Conservation (phyloP, 2,329 filamentous ascomycete species). For the Fusarium guadeloupense region DNA sequence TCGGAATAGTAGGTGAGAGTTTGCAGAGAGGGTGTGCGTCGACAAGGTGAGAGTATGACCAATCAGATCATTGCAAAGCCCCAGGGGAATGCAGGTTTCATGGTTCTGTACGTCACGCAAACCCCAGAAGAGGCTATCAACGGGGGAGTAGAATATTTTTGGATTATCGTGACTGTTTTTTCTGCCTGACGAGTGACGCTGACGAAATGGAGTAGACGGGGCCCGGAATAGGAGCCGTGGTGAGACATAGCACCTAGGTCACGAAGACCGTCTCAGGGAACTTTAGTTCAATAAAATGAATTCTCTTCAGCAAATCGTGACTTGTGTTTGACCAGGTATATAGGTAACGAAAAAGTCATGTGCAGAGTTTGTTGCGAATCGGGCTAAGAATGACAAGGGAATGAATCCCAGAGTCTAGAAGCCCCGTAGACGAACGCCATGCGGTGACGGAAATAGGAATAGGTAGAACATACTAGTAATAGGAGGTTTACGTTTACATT, state of each 20-base stretch:
- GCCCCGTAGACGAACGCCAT: constrained; percentile 30
- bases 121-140: constrained; percentile 35
- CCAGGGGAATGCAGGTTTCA: constrained; percentile 24
- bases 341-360: constrained; percentile 39
- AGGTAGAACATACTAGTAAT: too few species aligned
- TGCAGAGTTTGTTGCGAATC: constrained; percentile 20
- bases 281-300: constrained; percentile 14
- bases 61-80: constrained; percentile 17
- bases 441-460: constrained; percentile 40
- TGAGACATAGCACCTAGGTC: constrained; percentile 10
- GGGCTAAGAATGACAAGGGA: constrained; percentile 8
- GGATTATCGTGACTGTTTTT: constrained; percentile 39
- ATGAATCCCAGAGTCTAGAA: constrained; percentile 23
- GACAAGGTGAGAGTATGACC: constrained; percentile 24
- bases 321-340: constrained; percentile 31
- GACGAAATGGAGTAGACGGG: constrained; percentile 2
- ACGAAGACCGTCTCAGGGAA: constrained; percentile 3
- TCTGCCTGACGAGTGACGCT: constrained; percentile 23
- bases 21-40: constrained; percentile 14
- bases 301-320: constrained; percentile 37
- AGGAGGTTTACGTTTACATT: background rate
- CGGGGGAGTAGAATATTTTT: constrained; percentile 22
- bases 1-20: constrained; percentile 32
- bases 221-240: constrained; percentile 4
- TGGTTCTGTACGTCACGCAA: constrained; percentile 33